Evolutionary conservation across 1,284 basidiomycete species (phyloP), one percentile per base, ranked within the genome.

Genomic region (Hymenochaete sp.): DNA sequence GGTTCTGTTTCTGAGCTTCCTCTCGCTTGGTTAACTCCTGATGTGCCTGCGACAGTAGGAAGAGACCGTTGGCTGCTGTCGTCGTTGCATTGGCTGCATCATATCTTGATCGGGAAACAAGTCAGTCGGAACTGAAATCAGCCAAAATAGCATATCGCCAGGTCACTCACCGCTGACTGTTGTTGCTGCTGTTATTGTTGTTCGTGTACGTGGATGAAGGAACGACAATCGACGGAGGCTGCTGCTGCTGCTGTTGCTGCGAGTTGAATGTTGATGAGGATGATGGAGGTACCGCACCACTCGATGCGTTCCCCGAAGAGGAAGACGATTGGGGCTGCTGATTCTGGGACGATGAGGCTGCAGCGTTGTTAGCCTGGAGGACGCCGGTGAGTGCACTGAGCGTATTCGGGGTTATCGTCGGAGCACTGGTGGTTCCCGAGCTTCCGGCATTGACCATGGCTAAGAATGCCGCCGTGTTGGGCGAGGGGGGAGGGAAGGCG

Each of bases 21-120:
- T 95, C 92, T 19, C 90, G 81, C 69, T 95, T 95, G n/a, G 89
- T 88, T 47, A 96, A 77, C 70, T 96, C 92, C 60, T 95, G 90
- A 59, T 95, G 92, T 18, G 92, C 92, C 62, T 96, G 91, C 5
- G 82, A 87, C 47, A 97, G 79, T 40, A 97, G 70, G 70, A 93
- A 97, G 36, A 97, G 77, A 14, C 93, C 93, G 59, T 93, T 93
- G 44, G 91, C 84, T 26, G 89, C 87, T 5, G 71, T 67, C 44
- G 62, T 73, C 38, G 66, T 68, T 0, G 75, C 63, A 26, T 65
- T 66, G 11, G 67, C 54, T 48, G 73, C 59, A n/a, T n/a, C n/a
- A n/a, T n/a, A n/a, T n/a, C n/a, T n/a, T n/a, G n/a, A n/a, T n/a
- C n/a, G n/a, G n/a, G n/a, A n/a, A n/a, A n/a, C n/a, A n/a, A n/a